Percentiles rank a stretch among this genome's conserved stretches.
phyloP scores from a whole-genome alignment of 2,329 filamentous ascomycete species.

The Thermoascus crustaceus region DNA sequence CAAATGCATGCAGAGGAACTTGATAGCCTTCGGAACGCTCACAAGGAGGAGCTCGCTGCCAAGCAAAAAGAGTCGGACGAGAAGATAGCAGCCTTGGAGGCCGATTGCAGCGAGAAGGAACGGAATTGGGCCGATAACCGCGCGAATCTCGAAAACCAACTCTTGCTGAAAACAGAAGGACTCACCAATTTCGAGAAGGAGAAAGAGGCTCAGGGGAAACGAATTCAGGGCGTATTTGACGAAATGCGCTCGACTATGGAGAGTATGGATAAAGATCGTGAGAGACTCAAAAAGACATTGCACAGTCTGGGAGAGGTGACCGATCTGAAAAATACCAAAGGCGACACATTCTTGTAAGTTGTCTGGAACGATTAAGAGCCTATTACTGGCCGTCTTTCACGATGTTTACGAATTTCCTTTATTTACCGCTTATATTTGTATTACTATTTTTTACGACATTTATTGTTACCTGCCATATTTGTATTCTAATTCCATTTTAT shows the following conservation, averaged over 20 bases:
- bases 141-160: constrained; percentile 22
- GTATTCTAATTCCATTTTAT: too few relatives aligned
- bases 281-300: constrained; percentile 43
- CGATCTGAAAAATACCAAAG: constrained; percentile 42
- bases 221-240: constrained; percentile 36
- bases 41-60: constrained; percentile 18
- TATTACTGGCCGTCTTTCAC: not conserved
- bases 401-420: constrained; percentile 12
- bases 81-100: constrained; percentile 19
- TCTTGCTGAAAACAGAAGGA: constrained; percentile 36
- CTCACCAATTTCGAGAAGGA: constrained; percentile 38
- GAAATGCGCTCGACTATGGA: constrained; percentile 42
- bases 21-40: constrained; percentile 16
- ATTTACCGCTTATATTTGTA: constrained; percentile 5
- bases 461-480: too few relatives aligned
- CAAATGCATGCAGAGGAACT: constrained; percentile 19
- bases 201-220: constrained; percentile 37
- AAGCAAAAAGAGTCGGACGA: constrained; percentile 19
- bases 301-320: constrained; percentile 45
- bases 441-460: not conserved
- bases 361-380: constrained; percentile 16
- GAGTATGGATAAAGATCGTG: constrained; percentile 43
- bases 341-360: constrained; percentile 45
- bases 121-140: constrained; percentile 26
- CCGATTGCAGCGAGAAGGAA: constrained; percentile 22